These are phyloP conservation scores for Quercus lobata DNA, from an alignment of 331 rosid genomes.

Conservation along the genomic window DNA sequence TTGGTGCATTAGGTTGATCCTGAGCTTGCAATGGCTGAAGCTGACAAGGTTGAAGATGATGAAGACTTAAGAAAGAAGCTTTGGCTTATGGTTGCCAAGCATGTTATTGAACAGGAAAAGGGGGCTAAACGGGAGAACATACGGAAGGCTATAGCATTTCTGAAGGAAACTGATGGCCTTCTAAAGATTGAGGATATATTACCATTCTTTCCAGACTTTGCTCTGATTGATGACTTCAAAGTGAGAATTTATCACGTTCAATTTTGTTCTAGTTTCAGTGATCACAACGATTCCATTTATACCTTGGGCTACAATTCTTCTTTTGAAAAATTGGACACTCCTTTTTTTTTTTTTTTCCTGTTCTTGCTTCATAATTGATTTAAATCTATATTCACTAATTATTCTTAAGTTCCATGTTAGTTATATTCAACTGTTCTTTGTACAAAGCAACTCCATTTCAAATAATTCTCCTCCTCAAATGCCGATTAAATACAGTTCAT, in stretches of 20 bases:
- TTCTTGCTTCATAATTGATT: neutral
- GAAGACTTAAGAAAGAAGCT: constrained; percentile 98
- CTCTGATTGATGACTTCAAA: constrained; percentile 96
- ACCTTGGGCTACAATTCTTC: neutral
- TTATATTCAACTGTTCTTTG: neutral
- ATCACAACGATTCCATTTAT: neutral
- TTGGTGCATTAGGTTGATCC: constrained; percentile 73
- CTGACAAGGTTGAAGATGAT: constrained; percentile 97
- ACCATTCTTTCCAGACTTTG: constrained; percentile 97
- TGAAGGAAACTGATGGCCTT: constrained; percentile 95
- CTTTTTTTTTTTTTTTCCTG: too few relatives aligned
- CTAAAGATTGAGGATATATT: constrained; percentile 93
- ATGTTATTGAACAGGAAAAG: constrained; percentile 90
- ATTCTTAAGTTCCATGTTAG: neutral
- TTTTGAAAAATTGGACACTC: neutral
- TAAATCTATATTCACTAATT: neutral
- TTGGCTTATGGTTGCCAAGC: constrained; percentile 98
- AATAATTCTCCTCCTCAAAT: neutral
- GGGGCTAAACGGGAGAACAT: constrained; percentile 98
- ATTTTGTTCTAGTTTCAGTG: neutral
- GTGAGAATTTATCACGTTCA: constrained; percentile 29
- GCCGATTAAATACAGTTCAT: neutral
- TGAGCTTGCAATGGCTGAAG: constrained; percentile 99
- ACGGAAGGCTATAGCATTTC: constrained; percentile 96
- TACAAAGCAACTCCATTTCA: neutral